Evolutionary conservation across 2,329 filamentous ascomycete species (phyloP), one percentile per base, ranked within the genome.

Genomic region (Phialophora expanda): DNA sequence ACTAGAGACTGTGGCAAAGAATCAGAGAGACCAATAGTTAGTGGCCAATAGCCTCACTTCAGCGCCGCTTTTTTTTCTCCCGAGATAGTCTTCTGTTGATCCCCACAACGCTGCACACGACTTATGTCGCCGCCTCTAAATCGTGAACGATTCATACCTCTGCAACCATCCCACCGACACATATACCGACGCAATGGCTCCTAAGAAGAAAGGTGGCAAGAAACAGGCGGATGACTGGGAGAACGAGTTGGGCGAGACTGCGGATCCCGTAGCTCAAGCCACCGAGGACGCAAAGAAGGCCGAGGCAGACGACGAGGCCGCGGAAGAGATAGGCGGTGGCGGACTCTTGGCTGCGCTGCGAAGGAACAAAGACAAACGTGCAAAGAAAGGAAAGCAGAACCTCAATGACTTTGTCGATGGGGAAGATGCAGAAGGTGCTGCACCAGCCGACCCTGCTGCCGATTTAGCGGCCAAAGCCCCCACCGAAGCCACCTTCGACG

Each of bases 161-260:
- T 65, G 30, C 65, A 20, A 58, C 30, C 59, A 57, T 28, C 34
- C 24, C 41, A 41, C 30, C 56, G 62, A 50, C 62, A 60, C 60
- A 65, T 32, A 57, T 34, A 62, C 30, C 61, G 61, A 34, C 65
- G 55, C 77, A 79, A 98, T 97, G 94, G 83, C 93, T 76, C 93
- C 93, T 69, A 97, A 97, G 84, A 96, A 95, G 86, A 97, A 97
- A 87, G 90, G 89, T 78, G 90, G 89, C 81, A 73, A 73, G 61
- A 96, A 94, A 85, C 87, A 84, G 76, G 87, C 91, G 76, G 92
- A 97, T 75, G 92, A 97, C 84, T 97, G 94, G 94, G 95, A 98
- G 79, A 89, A 91, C 63, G 93, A 97, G 70, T 84, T 97, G 62
- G 93, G 93, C 75, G 94, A 97, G 82, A 83, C 84, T 67, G 85